These are phyloP conservation scores for Apiospora arundinis DNA, from an alignment of 2,329 filamentous ascomycete species.

Conservation along the genomic window DNA sequence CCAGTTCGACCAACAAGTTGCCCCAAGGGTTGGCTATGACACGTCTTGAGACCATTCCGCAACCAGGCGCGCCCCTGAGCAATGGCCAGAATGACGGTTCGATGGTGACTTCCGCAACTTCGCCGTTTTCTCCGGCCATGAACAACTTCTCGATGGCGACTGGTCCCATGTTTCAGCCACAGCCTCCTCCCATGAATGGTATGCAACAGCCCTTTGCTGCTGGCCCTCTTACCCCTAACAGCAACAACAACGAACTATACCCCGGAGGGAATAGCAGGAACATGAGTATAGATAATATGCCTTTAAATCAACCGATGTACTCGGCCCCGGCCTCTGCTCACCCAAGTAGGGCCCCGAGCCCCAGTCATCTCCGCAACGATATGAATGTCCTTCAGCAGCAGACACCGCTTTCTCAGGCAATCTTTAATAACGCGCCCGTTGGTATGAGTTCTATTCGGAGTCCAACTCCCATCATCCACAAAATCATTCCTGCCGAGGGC, in stretches of 20 bases:
- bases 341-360: conserved; percentile 80
- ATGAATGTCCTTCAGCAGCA: conserved; percentile 50
- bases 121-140: conserved; percentile 59
- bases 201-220: conserved; percentile 54
- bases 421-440: conserved; percentile 57
- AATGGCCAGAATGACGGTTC: conserved; percentile 37
- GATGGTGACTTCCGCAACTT: conserved; percentile 49
- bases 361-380: conserved; percentile 59
- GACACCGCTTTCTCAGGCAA: conserved; percentile 46
- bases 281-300: conserved; percentile 69
- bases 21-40: conserved; percentile 84
- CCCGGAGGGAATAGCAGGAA: conserved; percentile 60
- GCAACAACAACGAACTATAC: conserved; percentile 61
- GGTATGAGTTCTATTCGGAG: conserved; percentile 54
- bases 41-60: conserved; percentile 68
- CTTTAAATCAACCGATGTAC: conserved; percentile 65
- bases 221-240: conserved; percentile 71
- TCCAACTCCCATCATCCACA: conserved; percentile 72
- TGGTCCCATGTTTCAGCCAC: conserved; percentile 41
- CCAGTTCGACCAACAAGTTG: conserved; percentile 71
- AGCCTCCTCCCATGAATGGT: conserved; percentile 34
- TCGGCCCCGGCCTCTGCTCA: conserved; percentile 76
- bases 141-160: conserved; percentile 49
- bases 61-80: conserved; percentile 45
- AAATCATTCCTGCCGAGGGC: conserved; percentile 83